These are phyloP conservation scores for Trametes gibbosa DNA, from an alignment of 768 basidiomycete species.

Conservation along the genomic window DNA sequence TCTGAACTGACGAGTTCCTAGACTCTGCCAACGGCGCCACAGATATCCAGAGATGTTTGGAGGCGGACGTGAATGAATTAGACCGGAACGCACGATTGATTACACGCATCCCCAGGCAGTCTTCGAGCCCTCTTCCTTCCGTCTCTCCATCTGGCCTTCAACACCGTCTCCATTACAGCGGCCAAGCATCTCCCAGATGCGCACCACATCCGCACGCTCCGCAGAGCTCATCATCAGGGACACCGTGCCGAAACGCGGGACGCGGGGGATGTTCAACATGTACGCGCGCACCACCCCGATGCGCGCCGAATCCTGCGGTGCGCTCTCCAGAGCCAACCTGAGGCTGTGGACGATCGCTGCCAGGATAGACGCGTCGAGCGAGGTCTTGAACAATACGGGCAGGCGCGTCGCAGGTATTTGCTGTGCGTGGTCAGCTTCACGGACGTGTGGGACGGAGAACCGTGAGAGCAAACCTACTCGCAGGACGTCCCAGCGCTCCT, in stretches of 20 bases:
- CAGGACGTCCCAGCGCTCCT: conserved; percentile 57
- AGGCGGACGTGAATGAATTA: too few species aligned
- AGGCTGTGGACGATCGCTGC: conserved; percentile 57
- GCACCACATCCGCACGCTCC: conserved; percentile 50
- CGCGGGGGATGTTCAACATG: conserved; percentile 48
- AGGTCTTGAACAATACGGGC: conserved; percentile 63
- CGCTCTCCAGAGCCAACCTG: conserved; percentile 27
- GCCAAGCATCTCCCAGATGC: conserved; percentile 44
- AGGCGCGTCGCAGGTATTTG: conserved; percentile 52
- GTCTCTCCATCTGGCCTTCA: conserved; percentile 16
- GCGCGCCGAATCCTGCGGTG: conserved; percentile 17
- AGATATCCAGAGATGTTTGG: too few species aligned
- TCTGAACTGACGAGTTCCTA: too few species aligned
- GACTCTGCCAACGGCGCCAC: too few species aligned
- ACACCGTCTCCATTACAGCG: conserved; percentile 5
- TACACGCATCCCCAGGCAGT: not conserved
- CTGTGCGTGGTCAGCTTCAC: conserved; percentile 33
- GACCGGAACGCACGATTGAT: too few species aligned
- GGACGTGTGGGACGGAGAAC: too few species aligned
- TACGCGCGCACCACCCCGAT: conserved; percentile 40
- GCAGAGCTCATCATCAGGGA: conserved; percentile 55
- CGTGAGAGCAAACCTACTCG: conserved; percentile 42
- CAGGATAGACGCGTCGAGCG: conserved; percentile 65
- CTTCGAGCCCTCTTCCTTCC: conserved; percentile 12
- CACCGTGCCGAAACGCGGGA: conserved; percentile 64